phyloP scores from a whole-genome alignment of 495 filamentous ascomycete genomes.

The Penicillium coffeae region DNA sequence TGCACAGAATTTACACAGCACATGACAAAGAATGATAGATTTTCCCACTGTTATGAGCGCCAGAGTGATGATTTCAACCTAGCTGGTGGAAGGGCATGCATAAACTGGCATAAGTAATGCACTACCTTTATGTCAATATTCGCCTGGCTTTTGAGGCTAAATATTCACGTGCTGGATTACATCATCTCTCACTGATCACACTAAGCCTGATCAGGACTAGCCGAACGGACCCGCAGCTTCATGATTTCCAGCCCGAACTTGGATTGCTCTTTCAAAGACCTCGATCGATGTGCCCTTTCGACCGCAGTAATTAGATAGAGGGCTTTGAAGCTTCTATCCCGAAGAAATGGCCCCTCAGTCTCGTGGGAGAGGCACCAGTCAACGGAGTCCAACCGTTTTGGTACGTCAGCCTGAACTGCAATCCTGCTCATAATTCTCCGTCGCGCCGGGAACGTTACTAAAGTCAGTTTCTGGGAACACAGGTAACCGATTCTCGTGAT shows the following conservation, averaged over 20 bases:
- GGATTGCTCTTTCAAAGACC: too few relatives aligned
- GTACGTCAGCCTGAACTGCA: conserved; percentile 27
- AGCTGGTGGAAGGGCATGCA: too few relatives aligned
- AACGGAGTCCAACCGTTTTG: conserved; percentile 54
- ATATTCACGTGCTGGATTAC: not conserved
- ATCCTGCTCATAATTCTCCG: conserved; percentile 6
- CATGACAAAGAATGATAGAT: too few relatives aligned
- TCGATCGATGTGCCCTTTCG: not conserved
- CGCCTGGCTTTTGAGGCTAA: not conserved
- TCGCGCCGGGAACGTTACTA: conserved; percentile 4
- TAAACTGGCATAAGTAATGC: too few relatives aligned
- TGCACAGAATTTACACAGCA: too few relatives aligned
- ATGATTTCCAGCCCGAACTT: not conserved
- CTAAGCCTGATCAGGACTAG: not conserved
- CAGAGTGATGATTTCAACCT: too few relatives aligned
- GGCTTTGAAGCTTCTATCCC: not conserved
- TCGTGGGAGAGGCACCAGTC: conserved; percentile 37
- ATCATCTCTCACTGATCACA: not conserved
- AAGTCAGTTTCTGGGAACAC: conserved; percentile 8
- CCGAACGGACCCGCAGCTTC: not conserved
- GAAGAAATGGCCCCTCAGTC: conserved; percentile 32
- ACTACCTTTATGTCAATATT: not conserved
- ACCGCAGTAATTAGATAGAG: not conserved
- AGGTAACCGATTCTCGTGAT: conserved; percentile 62
- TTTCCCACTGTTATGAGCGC: too few relatives aligned